These are phyloP conservation scores for Phytopythium oedochilum DNA, from an alignment of 352 stramenopile genomes.

Conservation along the genomic window DNA sequence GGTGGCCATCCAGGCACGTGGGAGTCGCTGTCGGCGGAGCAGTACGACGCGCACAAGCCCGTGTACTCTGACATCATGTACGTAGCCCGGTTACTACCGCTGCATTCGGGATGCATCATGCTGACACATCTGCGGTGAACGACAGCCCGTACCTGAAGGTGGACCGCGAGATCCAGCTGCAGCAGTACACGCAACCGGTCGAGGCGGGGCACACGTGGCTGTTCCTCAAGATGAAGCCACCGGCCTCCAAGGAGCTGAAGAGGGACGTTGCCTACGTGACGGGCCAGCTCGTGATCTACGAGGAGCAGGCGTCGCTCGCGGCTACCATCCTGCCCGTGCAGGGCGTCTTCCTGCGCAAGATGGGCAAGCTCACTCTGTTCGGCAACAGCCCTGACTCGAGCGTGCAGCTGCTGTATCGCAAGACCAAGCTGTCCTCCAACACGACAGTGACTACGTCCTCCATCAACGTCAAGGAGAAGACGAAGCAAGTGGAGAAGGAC, in stretches of 20 bases:
- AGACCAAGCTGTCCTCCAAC: constrained; percentile 12
- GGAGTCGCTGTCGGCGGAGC: constrained; percentile 46
- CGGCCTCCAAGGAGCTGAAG: constrained; percentile 58
- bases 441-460: not conserved
- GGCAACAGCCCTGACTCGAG: constrained; percentile 78
- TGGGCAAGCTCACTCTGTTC: constrained; percentile 75
- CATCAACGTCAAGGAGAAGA: not conserved
- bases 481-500: constrained; percentile 9
- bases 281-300: constrained; percentile 80
- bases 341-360: constrained; percentile 70
- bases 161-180: constrained; percentile 66
- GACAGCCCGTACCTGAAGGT: constrained; percentile 66
- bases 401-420: constrained; percentile 74
- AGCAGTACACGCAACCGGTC: constrained; percentile 71
- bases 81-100: constrained; percentile 4
- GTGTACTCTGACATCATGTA: constrained; percentile 68
- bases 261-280: constrained; percentile 75
- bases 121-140: too few relatives aligned
- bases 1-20: constrained; percentile 36
- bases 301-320: constrained; percentile 70
- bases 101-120: too few relatives aligned
- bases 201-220: constrained; percentile 74
- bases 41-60: constrained; percentile 55
- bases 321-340: constrained; percentile 81
- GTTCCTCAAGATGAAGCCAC: constrained; percentile 76